A percentile compares a stretch with the other conserved stretches of the same genome.
Evolutionary conservation across 2,329 filamentous ascomycete genomes (phyloP).

Genomic region (Pleurostoma richardsiae): DNA sequence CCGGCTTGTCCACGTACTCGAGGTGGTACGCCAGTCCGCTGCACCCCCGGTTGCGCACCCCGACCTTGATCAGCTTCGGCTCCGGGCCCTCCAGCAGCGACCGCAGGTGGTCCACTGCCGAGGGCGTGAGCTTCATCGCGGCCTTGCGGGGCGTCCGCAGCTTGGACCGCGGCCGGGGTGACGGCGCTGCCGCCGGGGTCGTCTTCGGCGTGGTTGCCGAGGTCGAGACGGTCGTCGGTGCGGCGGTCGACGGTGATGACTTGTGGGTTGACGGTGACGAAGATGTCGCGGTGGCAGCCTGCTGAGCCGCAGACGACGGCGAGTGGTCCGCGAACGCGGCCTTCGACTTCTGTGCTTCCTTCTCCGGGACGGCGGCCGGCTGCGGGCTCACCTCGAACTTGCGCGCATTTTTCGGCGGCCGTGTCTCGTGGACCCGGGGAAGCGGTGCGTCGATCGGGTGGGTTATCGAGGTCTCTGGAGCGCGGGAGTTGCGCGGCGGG

Average conservation of each 20-base stretch:
- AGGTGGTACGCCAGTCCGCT: constrained; percentile 90
- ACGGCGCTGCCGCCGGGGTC: constrained; percentile 40
- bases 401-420: constrained; percentile 30
- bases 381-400: constrained; percentile 12
- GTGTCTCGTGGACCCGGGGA: constrained; percentile 47
- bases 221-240: not conserved
- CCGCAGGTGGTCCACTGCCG: constrained; percentile 74
- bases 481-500: constrained; percentile 34
- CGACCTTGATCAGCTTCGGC: constrained; percentile 89
- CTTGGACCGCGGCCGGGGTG: constrained; percentile 45
- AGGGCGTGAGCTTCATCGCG: constrained; percentile 77
- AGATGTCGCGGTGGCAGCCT: not conserved
- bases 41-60: constrained; percentile 90
- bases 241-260: not conserved
- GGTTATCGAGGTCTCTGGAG: constrained; percentile 42
- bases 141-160: constrained; percentile 76
- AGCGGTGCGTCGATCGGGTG: constrained; percentile 31
- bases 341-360: constrained; percentile 63
- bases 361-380: constrained; percentile 49
- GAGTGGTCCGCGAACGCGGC: constrained; percentile 23
- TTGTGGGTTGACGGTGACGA: not conserved
- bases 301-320: not conserved
- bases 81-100: constrained; percentile 77
- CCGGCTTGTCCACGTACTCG: constrained; percentile 91
- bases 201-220: constrained; percentile 12